A percentile compares a stretch with the other conserved stretches of the same genome.
phyloP scores from a whole-genome alignment of 352 stramenopile species.

The Thalassiosira hispida region DNA sequence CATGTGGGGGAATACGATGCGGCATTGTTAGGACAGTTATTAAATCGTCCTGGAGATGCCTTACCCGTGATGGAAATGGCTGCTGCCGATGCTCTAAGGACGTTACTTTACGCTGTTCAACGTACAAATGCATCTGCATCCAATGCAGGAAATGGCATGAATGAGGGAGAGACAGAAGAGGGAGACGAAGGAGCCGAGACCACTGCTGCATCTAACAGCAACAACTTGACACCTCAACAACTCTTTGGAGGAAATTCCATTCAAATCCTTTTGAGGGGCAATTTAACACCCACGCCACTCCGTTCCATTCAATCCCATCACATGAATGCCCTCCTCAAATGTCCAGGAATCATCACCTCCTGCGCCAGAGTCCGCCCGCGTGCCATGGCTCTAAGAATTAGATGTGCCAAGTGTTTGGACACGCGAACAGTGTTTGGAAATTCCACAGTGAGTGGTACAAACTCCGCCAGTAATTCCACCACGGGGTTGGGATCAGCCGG shows the following conservation, averaged over 20 bases:
- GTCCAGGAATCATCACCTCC: constrained; percentile 96
- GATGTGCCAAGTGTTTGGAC: constrained; percentile 87
- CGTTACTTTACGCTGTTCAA: constrained; percentile 60
- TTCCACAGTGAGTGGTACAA: constrained; percentile 80
- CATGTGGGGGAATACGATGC: constrained; percentile 84
- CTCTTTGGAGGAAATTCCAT: constrained; percentile 55
- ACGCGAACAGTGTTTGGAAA: constrained; percentile 65
- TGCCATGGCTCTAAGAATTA: constrained; percentile 90
- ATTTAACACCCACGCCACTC: constrained; percentile 68
- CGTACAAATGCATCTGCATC: background rate
- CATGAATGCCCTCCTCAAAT: constrained; percentile 80
- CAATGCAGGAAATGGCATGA: background rate
- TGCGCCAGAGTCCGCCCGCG: constrained; percentile 92
- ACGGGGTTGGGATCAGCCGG: constrained; percentile 38
- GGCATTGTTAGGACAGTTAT: constrained; percentile 70
- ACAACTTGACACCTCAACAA: constrained; percentile 37
- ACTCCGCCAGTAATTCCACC: constrained; percentile 26
- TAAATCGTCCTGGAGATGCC: constrained; percentile 59
- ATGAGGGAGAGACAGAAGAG: constrained; percentile 19
- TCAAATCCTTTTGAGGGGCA: constrained; percentile 78
- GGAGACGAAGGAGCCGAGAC: constrained; percentile 6
- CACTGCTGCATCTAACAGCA: background rate
- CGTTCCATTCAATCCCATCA: constrained; percentile 79
- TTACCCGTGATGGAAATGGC: constrained; percentile 73
- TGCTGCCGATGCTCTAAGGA: constrained; percentile 68